Evolutionary conservation across 108 stramenopile species (phyloP), one percentile per base, ranked within the genome.

Genomic region (Aureococcus anophagefferens): DNA sequence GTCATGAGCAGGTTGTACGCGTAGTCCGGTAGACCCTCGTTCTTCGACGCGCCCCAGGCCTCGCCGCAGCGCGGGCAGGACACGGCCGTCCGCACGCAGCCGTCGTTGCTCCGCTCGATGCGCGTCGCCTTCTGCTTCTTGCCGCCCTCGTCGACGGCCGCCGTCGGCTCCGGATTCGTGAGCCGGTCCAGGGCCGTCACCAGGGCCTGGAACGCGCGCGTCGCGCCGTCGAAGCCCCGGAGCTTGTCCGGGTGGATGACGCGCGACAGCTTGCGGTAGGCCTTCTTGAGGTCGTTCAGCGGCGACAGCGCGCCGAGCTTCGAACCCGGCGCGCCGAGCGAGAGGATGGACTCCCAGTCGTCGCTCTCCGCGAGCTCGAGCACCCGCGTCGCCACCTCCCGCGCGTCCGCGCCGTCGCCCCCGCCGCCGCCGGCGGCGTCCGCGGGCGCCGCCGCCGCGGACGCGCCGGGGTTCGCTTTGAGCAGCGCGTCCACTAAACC

Each of bases 1-100:
- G 37, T 69, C 74, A 75, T 75, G 33, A 75, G 32, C 9, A 30
- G 40, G 69, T 75, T 75, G 51, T 75, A 75, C 28, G 44, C 36
- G 40, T 75, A 70, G 13, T 30, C 25, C 14, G 74, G 74, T 18
- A 63, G 32, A 16, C 74, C 74, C 33, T 75, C 74, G 21, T 69
- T 25, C 37, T 44, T 7, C 34, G 35, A 30, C 4, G 33, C 71
- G 25, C 64, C 63, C 74, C 74, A 75, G 17, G 21, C 28, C 30
- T 36, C 32, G 4, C 29, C 69, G 69, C 74, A 75, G 14, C 74
- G 69, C 15, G 74, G 74, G 46, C 74, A 75, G 40, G 30, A 29
- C 9, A 75, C 69, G 1, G 21, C 13, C 29, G 68, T 75, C 21
- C 74, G 30, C 31, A 46, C 13, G 30, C 74, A 75, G 21, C 46